These are phyloP conservation scores for Mycena chlorophos DNA, from an alignment of 768 basidiomycete genomes.

Conservation along the genomic window DNA sequence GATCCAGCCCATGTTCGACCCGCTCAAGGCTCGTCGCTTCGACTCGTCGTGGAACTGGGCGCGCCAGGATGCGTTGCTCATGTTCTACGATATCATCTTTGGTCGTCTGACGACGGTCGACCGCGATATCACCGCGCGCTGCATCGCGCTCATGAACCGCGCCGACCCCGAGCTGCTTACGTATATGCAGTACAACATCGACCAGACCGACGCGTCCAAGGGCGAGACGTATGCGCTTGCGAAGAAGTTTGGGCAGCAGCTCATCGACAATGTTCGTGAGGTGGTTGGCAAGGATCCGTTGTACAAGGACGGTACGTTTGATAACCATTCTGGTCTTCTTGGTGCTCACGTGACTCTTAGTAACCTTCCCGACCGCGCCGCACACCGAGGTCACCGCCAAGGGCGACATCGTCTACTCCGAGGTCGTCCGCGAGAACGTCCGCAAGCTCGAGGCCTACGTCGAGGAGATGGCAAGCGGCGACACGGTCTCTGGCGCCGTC, in stretches of 20 bases:
- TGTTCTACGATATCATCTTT: slow-evolving; percentile 99
- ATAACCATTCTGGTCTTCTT: neutral
- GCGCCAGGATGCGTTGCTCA: slow-evolving; percentile 90
- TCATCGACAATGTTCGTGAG: slow-evolving; percentile 91
- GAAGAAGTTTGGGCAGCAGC: slow-evolving; percentile 94
- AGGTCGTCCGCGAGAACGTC: slow-evolving; percentile 94
- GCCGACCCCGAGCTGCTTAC: slow-evolving; percentile 88
- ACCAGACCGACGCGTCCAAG: slow-evolving; percentile 73
- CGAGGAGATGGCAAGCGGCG: slow-evolving; percentile 96
- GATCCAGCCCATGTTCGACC: slow-evolving; percentile 92
- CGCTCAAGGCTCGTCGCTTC: slow-evolving; percentile 95
- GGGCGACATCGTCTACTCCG: slow-evolving; percentile 93
- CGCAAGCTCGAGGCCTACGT: slow-evolving; percentile 98
- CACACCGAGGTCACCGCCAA: slow-evolving; percentile 90
- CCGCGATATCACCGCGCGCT: slow-evolving; percentile 94
- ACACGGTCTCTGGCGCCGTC: slow-evolving; percentile 76
- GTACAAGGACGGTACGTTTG: slow-evolving; percentile 86
- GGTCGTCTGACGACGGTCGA: slow-evolving; percentile 93
- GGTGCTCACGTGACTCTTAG: slow-evolving; percentile 36
- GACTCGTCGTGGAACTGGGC: slow-evolving; percentile 99
- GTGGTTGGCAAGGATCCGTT: slow-evolving; percentile 81
- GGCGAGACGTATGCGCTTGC: slow-evolving; percentile 94
- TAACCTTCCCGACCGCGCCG: slow-evolving; percentile 98
- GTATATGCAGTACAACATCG: slow-evolving; percentile 96
- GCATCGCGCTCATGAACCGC: slow-evolving; percentile 96